phyloP scores from a whole-genome alignment of 306 rosid genomes.

The Ochetophila trinervis region DNA sequence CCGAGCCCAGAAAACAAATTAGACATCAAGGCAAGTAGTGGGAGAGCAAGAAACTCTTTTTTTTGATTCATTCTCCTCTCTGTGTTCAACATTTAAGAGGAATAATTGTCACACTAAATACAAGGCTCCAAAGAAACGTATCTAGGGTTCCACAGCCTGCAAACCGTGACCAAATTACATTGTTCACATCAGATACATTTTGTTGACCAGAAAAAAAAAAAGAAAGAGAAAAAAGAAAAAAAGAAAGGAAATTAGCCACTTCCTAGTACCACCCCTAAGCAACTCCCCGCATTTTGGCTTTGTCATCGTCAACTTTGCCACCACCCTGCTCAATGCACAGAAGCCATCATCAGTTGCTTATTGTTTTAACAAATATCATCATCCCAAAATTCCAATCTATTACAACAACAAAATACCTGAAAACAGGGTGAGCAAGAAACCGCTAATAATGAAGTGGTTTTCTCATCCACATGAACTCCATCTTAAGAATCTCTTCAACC shows the following conservation, averaged over 20 bases:
- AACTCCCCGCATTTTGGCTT: too few relatives aligned
- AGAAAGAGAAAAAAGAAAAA: constrained; percentile 13
- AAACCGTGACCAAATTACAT: constrained; percentile 47
- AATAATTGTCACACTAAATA: constrained; percentile 32
- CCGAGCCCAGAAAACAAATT: neutral
- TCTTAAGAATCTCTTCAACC: constrained; percentile 1
- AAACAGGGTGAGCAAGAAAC: constrained; percentile 28
- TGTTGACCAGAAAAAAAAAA: neutral
- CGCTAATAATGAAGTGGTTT: constrained; percentile 26
- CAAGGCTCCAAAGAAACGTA: constrained; percentile 25
- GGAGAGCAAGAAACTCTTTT: constrained; percentile 12
- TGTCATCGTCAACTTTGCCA: constrained; percentile 16
- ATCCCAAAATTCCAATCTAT: constrained; percentile 2
- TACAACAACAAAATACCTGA: constrained; percentile 29
- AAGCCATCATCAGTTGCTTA: neutral
- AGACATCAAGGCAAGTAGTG: neutral
- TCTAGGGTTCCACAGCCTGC: constrained; percentile 34
- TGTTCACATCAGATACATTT: constrained; percentile 37
- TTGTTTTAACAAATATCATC: constrained; percentile 8
- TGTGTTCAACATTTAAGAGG: constrained; percentile 5
- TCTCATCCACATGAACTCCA: constrained; percentile 19
- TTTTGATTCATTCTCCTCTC: constrained; percentile 32
- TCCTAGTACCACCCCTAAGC: constrained; percentile 21
- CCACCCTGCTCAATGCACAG: constrained; percentile 21
- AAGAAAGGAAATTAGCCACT: constrained; percentile 27